Evolutionary conservation across 768 basidiomycete species (phyloP), one percentile per base, ranked within the genome.

Genomic region (Trametes cubensis): DNA sequence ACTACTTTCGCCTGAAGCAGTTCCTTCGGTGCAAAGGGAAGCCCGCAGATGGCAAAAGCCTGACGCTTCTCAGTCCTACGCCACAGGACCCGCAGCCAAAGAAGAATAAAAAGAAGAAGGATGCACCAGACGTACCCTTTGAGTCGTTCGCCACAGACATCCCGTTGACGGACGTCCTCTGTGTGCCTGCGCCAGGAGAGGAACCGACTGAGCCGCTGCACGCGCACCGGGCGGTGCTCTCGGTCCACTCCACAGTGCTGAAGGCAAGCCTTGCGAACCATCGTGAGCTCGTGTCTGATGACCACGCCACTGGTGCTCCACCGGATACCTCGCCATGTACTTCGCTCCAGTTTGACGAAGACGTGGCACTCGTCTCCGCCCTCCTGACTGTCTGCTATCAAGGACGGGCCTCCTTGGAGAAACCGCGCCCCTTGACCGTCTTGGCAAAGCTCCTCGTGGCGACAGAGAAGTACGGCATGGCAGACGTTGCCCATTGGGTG

Each of bases 111-210:
- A n/a, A n/a, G n/a, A n/a, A n/a, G n/a, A n/a, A n/a, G n/a, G n/a
- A n/a, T n/a, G n/a, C n/a, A n/a, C n/a, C n/a, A n/a, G 34, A 34
- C 34, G 34, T 34, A 10, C 34, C 34, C 11, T 34, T 34, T 34
- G 34, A 2, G 10, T 6, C 13, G 38, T 46, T 54, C 21, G 26
- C 25, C 18, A 52, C 44, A 7, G 23, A 40, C 15, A 34, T 44
- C 15, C 59, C 51, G 17, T 23, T 10, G 26, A 63, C 58, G n/a
- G 84, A 86, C 64, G 72, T 85, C 55, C 78, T 85, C 55, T 75
- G 86, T 46, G 78, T 80, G 57, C 81, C 83, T 67, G 69, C 39
- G 74, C 77, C 65, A 68, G 74, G 50, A 2, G 28, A 6, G 11
- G 34, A 34, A 34, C 6, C 34, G 34, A 34, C 10, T 34, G 18